phyloP scores from a whole-genome alignment of 1,139 yeast species.

The Magnusiomyces magnusii region DNA sequence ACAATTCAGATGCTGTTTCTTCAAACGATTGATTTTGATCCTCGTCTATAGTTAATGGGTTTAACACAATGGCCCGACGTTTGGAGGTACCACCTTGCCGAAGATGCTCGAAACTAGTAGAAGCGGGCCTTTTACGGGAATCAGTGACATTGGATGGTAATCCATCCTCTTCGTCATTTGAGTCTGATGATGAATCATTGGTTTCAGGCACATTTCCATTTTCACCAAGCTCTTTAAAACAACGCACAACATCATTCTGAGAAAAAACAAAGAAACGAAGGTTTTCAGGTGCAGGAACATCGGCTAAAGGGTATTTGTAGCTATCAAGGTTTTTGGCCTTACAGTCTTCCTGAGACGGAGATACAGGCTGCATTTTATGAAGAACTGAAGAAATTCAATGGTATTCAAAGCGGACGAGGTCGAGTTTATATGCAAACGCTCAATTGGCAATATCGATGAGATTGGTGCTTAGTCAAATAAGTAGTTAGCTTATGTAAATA shows the following conservation, averaged over 20 bases:
- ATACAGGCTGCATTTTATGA: no score
- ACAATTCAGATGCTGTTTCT: no score
- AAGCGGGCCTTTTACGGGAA: neutral
- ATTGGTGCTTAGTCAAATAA: no score
- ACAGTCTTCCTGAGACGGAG: neutral
- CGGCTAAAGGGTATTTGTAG: neutral
- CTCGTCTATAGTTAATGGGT: neutral
- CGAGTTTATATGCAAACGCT: no score
- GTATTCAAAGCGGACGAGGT: no score
- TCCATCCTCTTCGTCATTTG: neutral
- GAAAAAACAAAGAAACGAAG: neutral
- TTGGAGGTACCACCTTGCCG: neutral
- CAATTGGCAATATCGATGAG: no score
- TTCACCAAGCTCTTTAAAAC: neutral
- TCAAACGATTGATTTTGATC: no score
- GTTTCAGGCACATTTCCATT: neutral
- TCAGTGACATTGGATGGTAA: no score
- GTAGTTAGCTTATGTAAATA: no score
- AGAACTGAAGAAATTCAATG: no score
- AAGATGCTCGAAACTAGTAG: neutral
- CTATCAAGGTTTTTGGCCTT: neutral
- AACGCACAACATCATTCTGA: neutral
- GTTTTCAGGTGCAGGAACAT: neutral
- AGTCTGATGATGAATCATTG: neutral
- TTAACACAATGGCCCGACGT: neutral